Evolutionary conservation across 108 stramenopile genomes (phyloP).

Genomic region (Pseudonitzschia multistriata): DNA sequence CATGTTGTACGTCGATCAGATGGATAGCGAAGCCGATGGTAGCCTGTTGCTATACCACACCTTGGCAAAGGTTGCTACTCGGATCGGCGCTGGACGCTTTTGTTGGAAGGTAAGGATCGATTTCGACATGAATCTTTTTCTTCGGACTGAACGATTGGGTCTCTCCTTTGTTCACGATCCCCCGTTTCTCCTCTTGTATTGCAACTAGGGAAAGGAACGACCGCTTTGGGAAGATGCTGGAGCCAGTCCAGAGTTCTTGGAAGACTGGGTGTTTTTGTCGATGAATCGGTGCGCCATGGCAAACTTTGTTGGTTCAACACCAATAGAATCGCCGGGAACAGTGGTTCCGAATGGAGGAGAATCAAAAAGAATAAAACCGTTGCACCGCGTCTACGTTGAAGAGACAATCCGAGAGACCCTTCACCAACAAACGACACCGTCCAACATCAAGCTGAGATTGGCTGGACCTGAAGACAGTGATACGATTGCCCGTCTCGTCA

Average conservation of each 20-base stretch:
- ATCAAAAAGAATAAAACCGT: neutral
- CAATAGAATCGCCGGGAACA: neutral
- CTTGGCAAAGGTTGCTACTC: slow-evolving; percentile 15
- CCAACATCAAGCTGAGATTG: neutral
- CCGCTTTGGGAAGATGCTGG: neutral
- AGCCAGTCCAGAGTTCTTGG: slow-evolving; percentile 2
- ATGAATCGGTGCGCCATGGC: slow-evolving; percentile 19
- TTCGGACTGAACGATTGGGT: neutral
- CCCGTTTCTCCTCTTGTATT: neutral
- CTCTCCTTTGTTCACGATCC: neutral
- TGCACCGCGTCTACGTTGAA: neutral
- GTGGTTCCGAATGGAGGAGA: neutral
- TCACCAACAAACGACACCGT: neutral
- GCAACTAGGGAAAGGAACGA: neutral
- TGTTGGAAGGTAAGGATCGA: slow-evolving; percentile 21
- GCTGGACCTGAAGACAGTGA: slow-evolving; percentile 7
- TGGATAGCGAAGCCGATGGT: neutral
- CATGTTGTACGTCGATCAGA: slow-evolving; percentile 25
- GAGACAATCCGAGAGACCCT: neutral
- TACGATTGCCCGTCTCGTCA: slow-evolving; percentile 29
- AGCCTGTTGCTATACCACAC: slow-evolving; percentile 1
- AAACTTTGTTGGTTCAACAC: neutral
- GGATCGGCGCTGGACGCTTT: slow-evolving; percentile 3
- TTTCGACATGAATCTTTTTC: neutral
- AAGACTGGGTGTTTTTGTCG: slow-evolving; percentile 13